Base-by-base conservation (phyloP, 75 land plant genomes). In the Cryptomeria japonica region DNA sequence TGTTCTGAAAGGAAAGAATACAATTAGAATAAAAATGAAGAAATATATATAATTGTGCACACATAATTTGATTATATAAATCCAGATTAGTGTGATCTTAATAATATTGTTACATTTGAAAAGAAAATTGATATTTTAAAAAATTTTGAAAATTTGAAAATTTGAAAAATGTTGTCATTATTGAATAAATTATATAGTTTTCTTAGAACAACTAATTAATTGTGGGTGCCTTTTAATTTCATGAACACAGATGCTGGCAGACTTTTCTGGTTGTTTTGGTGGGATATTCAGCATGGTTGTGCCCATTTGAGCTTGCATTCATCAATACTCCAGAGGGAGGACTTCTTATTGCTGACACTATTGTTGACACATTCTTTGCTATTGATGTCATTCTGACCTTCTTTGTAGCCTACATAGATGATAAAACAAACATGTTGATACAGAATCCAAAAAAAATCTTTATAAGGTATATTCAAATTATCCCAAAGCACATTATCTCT, bases 261-360 rank as follows among this genome's bases (percentile, higher is more conserved):
- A 89, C 37, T 16, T 90, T 90, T 80, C 53, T 90, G 68, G 55
- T 90, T 19, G 13, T 89, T 49, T 55, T 90, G 90, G 91, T 90
- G 85, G 64, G 64, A 56, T 90, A 90, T 61, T 89, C 91, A 31
- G 91, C 91, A 19, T 90, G 91, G 91, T 80, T 90, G n/a, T 76
- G 91, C 11, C 91, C 91, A 13, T 90, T 86, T 83, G 91, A 90
- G 80, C 86, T 90, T 37, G 91, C 86, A 4, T 90, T 90, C 87
- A 72, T 86, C 3, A 80, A 83, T 55, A 61, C 61, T 38, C 91
- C 90, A 37, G n/a, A 37, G 15, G 87, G 90, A 37, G 37, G 85
- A 32, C 90, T 89, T 36, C 85, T 90, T 22, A 86, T 84, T 13
- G 91, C 78, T 9, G 91, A 90, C 47, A 77, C 80, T 37, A 87